Percentiles rank a stretch among this genome's conserved stretches.
These are phyloP conservation scores for Microdochium paspali DNA, from an alignment of 2,329 filamentous ascomycete genomes.

Conservation along the genomic window DNA sequence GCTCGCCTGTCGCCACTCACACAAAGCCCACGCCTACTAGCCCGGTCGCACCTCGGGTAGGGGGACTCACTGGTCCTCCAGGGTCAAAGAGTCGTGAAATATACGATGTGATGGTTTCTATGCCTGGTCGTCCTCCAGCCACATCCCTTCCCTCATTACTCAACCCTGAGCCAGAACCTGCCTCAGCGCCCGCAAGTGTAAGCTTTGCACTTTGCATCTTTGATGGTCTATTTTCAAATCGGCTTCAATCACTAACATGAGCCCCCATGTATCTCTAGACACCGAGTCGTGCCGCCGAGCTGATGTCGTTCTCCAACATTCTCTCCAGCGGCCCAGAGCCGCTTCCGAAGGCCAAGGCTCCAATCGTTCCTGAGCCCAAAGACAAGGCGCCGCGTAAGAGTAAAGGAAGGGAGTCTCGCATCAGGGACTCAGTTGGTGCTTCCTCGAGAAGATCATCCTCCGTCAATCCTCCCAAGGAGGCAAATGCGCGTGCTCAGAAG, in stretches of 20 bases:
- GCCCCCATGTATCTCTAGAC: slow-evolving; percentile 35
- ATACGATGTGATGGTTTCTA: slow-evolving; percentile 13
- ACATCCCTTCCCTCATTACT: slow-evolving; percentile 20
- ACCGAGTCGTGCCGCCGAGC: slow-evolving; percentile 65
- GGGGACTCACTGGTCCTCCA: slow-evolving; percentile 15
- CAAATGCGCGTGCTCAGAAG: slow-evolving; percentile 42
- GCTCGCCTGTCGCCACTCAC: slow-evolving; percentile 17
- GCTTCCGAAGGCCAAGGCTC: slow-evolving; percentile 37
- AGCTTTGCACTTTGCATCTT: slow-evolving; percentile 6
- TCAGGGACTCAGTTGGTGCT: slow-evolving; percentile 37
- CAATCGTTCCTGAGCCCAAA: slow-evolving; percentile 27
- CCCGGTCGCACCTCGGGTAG: slow-evolving; percentile 21
- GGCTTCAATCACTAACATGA: slow-evolving; percentile 1
- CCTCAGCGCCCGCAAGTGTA: slow-evolving; percentile 17
- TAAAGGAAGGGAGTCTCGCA: slow-evolving; percentile 40
- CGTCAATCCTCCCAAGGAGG: slow-evolving; percentile 29
- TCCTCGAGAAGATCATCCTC: slow-evolving; percentile 38
- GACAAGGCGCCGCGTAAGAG: slow-evolving; percentile 27
- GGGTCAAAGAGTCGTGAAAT: slow-evolving; percentile 17
- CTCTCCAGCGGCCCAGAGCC: slow-evolving; percentile 66
- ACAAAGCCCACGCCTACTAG: slow-evolving; percentile 16
- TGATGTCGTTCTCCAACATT: slow-evolving; percentile 95
- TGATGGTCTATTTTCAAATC: slow-evolving; percentile 1
- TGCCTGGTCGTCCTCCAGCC: slow-evolving; percentile 15
- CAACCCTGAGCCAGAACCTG: slow-evolving; percentile 19